These are phyloP conservation scores for Pleoardoris graminearum DNA, from an alignment of 2,329 filamentous ascomycete genomes.

Conservation along the genomic window DNA sequence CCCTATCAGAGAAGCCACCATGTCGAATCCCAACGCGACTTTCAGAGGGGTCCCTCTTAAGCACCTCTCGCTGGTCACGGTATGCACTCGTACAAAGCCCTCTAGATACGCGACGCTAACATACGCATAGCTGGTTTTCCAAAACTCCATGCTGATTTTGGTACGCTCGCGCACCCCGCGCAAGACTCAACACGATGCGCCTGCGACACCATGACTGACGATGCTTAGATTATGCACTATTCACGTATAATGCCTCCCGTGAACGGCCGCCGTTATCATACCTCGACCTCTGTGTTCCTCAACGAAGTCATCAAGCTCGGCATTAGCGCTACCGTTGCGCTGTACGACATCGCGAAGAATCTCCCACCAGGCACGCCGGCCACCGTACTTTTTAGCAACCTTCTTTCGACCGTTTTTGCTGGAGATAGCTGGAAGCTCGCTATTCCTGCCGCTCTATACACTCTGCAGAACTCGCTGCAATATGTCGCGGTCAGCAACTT, in stretches of 20 bases:
- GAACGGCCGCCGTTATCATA: slow-evolving; percentile 84
- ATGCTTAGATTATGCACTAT: slow-evolving; percentile 81
- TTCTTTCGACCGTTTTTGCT: slow-evolving; percentile 80
- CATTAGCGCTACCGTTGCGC: slow-evolving; percentile 81
- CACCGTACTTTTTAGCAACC: slow-evolving; percentile 76
- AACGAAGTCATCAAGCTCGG: slow-evolving; percentile 90
- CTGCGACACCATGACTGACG: slow-evolving; percentile 11
- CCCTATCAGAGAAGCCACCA: background rate
- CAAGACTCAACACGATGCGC: slow-evolving; percentile 6
- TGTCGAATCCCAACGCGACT: slow-evolving; percentile 20
- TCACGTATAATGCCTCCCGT: slow-evolving; percentile 88
- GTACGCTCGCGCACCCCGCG: slow-evolving; percentile 46
- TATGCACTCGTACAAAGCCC: slow-evolving; percentile 44
- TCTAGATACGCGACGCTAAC: slow-evolving; percentile 26
- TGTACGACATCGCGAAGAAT: slow-evolving; percentile 82
- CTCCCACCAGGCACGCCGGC: slow-evolving; percentile 78
- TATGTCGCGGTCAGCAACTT: slow-evolving; percentile 90
- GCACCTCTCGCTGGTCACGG: slow-evolving; percentile 67
- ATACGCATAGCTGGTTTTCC: slow-evolving; percentile 67
- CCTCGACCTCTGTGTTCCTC: slow-evolving; percentile 91
- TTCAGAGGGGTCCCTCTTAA: slow-evolving; percentile 65
- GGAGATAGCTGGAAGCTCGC: slow-evolving; percentile 94
- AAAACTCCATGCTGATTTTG: slow-evolving; percentile 78
- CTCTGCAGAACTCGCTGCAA: slow-evolving; percentile 89
- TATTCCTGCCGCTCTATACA: slow-evolving; percentile 85